Conservation (phyloP, 768 basidiomycete species). For the Hortiboletus flavorubellus region DNA sequence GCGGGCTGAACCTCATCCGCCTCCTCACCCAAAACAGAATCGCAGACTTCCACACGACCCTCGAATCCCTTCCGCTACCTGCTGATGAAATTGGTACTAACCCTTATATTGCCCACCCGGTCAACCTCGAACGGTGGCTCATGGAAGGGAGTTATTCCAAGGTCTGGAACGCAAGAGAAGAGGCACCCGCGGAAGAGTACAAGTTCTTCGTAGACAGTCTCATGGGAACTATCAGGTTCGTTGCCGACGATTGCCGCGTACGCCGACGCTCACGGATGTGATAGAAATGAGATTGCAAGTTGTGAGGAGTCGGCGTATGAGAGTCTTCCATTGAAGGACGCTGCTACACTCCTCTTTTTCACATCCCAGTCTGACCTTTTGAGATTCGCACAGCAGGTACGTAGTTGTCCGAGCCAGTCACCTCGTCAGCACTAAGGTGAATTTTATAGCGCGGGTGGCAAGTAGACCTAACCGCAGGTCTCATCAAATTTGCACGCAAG, state of each 20-base stretch:
- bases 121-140: slow-evolving; percentile 92
- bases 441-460: slow-evolving; percentile 73
- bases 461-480: slow-evolving; percentile 64
- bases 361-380: slow-evolving; percentile 74
- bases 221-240: slow-evolving; percentile 90
- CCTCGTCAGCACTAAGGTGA: not conserved
- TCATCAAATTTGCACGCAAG: slow-evolving; percentile 77
- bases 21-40: slow-evolving; percentile 95
- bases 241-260: not conserved
- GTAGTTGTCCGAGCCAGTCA: slow-evolving; percentile 12
- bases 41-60: slow-evolving; percentile 94
- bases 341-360: slow-evolving; percentile 90
- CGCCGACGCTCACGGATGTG: slow-evolving; percentile 1
- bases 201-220: slow-evolving; percentile 90
- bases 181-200: slow-evolving; percentile 92
- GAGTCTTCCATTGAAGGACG: slow-evolving; percentile 86
- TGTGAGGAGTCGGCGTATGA: slow-evolving; percentile 95
- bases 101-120: slow-evolving; percentile 77
- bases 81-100: slow-evolving; percentile 66
- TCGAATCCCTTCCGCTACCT: slow-evolving; percentile 80
- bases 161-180: slow-evolving; percentile 92
- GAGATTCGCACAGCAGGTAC: slow-evolving; percentile 76
- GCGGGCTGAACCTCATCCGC: slow-evolving; percentile 91
- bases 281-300: slow-evolving; percentile 93
- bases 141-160: slow-evolving; percentile 99